phyloP scores from a whole-genome alignment of 192 early-diverging fungal genomes.

The Coemansia sp. region DNA sequence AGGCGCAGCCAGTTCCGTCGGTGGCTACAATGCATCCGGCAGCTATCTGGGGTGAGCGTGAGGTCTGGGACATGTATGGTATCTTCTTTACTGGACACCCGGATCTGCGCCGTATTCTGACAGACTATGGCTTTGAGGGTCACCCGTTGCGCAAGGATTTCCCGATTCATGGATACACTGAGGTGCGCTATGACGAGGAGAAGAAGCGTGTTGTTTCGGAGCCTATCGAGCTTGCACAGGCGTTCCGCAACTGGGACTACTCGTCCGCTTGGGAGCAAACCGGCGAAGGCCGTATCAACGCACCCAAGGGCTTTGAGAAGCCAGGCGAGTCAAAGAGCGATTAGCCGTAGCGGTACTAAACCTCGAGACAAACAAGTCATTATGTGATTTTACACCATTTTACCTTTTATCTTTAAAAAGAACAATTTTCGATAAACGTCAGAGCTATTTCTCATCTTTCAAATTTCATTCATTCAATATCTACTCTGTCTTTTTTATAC shows the following conservation, averaged over 20 bases:
- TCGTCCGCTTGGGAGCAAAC: conserved; percentile 93
- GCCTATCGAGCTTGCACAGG: conserved; percentile 93
- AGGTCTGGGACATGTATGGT: conserved; percentile 98
- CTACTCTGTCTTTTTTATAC: not conserved
- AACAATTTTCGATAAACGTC: too few relatives aligned
- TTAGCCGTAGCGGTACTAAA: not conserved
- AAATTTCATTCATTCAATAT: too few relatives aligned
- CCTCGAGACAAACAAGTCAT: not conserved
- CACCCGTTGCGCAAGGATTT: conserved; percentile 96
- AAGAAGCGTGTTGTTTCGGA: conserved; percentile 97
- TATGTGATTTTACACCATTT: not conserved
- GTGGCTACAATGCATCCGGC: conserved; percentile 72
- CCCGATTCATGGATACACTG: conserved; percentile 97
- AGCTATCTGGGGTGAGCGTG: conserved; percentile 98
- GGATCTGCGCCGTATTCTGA: conserved; percentile 93
- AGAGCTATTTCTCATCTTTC: too few relatives aligned
- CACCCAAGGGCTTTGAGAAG: conserved; percentile 50
- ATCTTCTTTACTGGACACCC: conserved; percentile 95
- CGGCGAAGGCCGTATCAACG: conserved; percentile 58
- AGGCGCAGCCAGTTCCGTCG: conserved; percentile 88
- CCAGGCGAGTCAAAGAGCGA: conserved; percentile 14
- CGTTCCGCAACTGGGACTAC: conserved; percentile 95
- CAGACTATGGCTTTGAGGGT: conserved; percentile 98
- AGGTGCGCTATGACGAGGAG: conserved; percentile 97
- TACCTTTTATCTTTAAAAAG: too few relatives aligned